Conservation (phyloP, 306 rosid species). For the Cucurbita argyrosperma region DNA sequence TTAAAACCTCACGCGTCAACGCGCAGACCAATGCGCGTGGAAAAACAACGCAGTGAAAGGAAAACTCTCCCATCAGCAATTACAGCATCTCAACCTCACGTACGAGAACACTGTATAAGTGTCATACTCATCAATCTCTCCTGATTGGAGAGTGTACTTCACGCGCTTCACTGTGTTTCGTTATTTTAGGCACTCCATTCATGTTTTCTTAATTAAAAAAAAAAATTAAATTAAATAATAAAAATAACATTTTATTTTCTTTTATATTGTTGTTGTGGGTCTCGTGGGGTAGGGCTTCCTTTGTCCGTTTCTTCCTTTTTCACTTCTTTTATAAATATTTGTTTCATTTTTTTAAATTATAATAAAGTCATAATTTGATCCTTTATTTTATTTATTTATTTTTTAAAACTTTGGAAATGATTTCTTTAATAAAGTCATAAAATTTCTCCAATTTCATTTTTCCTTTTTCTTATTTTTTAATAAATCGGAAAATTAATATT, state of each 20-base stretch:
- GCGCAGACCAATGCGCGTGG: conserved; percentile 41
- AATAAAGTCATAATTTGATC: neutral
- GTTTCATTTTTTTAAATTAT: neutral
- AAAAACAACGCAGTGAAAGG: neutral
- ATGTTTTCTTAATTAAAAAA: neutral
- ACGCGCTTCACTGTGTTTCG: conserved; percentile 24
- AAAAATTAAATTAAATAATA: neutral
- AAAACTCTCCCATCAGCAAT: conserved; percentile 9
- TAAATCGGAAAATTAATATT: too few species aligned
- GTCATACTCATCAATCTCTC: conserved; percentile 15
- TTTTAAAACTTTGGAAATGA: neutral
- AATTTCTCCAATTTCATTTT: neutral
- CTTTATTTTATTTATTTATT: neutral
- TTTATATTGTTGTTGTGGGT: conserved; percentile 20
- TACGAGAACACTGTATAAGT: conserved; percentile 14
- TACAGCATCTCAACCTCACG: conserved; percentile 23
- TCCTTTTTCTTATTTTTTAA: neutral
- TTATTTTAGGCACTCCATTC: neutral
- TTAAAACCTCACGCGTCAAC: conserved; percentile 3
- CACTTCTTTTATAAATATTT: conserved; percentile 4
- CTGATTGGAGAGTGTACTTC: conserved; percentile 34
- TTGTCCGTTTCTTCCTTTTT: conserved; percentile 34
- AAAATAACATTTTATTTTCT: neutral
- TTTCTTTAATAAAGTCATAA: neutral
- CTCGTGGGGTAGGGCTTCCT: conserved; percentile 28